These are phyloP conservation scores for Yarrowia bubula DNA, from an alignment of 805 yeast species.

Conservation along the genomic window DNA sequence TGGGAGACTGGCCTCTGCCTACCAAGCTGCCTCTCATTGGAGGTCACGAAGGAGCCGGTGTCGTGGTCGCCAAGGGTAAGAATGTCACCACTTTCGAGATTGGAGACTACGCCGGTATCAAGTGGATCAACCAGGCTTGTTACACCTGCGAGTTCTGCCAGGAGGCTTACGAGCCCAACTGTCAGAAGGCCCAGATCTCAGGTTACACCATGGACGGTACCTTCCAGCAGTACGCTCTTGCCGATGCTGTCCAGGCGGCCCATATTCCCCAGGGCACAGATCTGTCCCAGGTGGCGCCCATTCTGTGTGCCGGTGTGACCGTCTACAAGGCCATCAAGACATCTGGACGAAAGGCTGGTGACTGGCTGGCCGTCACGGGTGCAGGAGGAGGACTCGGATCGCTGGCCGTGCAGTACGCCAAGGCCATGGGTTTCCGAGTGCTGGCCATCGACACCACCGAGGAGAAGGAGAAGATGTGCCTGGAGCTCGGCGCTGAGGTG, in stretches of 20 bases:
- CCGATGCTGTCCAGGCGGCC: slow-evolving; percentile 85
- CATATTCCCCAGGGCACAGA: slow-evolving; percentile 70
- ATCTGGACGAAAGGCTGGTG: slow-evolving; percentile 64
- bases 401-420: slow-evolving; percentile 70
- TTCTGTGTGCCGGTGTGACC: slow-evolving; percentile 88
- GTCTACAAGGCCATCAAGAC: slow-evolving; percentile 88
- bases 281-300: slow-evolving; percentile 73
- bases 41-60: slow-evolving; percentile 90
- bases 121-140: slow-evolving; percentile 81
- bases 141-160: slow-evolving; percentile 73
- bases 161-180: slow-evolving; percentile 64
- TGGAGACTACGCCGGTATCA: slow-evolving; percentile 81
- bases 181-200: slow-evolving; percentile 63
- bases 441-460: slow-evolving; percentile 70
- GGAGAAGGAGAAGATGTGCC: slow-evolving; percentile 55
- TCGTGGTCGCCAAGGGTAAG: slow-evolving; percentile 72
- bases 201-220: slow-evolving; percentile 91
- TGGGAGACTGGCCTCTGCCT: slow-evolving; percentile 86
- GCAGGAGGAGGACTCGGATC: slow-evolving; percentile 82
- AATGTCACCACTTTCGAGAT: slow-evolving; percentile 68
- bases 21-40: slow-evolving; percentile 76
- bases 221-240: slow-evolving; percentile 87
- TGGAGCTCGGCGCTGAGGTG: slow-evolving; percentile 61
- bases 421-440: slow-evolving; percentile 73
- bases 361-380: slow-evolving; percentile 76